These are phyloP conservation scores for Setaria italica DNA, from an alignment of 202 grass and related monocot species.

Conservation along the genomic window DNA sequence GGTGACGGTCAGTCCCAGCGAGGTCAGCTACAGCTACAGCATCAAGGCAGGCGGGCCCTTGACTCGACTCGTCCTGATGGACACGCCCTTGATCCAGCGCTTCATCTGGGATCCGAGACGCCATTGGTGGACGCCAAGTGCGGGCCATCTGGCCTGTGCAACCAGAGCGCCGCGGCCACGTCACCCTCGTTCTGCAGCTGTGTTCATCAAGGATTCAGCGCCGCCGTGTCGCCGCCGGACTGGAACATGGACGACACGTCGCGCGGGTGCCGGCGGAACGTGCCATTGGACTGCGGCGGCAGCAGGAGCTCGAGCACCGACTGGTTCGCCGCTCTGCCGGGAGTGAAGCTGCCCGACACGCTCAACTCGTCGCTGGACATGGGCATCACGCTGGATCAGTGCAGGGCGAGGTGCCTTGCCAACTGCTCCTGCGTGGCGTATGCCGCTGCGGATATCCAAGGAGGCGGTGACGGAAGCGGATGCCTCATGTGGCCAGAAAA, in stretches of 20 bases:
- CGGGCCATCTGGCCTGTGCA: constrained; percentile 43
- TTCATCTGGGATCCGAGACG: constrained; percentile 36
- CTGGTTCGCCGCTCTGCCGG: not conserved
- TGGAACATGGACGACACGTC: constrained; percentile 9
- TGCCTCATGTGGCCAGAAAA: constrained; percentile 46
- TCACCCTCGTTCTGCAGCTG: constrained; percentile 42
- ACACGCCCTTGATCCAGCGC: constrained; percentile 36
- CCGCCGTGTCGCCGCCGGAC: not conserved
- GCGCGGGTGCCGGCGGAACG: constrained; percentile 44
- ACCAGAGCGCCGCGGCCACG: not conserved
- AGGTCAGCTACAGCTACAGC: not conserved
- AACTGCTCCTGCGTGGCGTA: constrained; percentile 62
- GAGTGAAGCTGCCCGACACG: constrained; percentile 62
- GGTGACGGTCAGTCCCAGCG: not conserved
- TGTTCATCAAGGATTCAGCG: constrained; percentile 37
- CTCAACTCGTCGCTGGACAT: constrained; percentile 19
- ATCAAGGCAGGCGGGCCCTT: not conserved
- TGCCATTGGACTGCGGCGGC: constrained; percentile 25
- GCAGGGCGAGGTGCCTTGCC: constrained; percentile 36
- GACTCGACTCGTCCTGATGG: not conserved
- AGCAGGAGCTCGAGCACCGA: constrained; percentile 5
- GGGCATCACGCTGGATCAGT: constrained; percentile 17
- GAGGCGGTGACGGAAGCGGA: not conserved
- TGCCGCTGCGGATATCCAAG: constrained; percentile 18
- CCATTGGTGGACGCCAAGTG: constrained; percentile 26